Percentiles rank a stretch among this genome's conserved stretches.
phyloP scores from a whole-genome alignment of 2,329 filamentous ascomycete genomes.

The Diplodia intermedia region DNA sequence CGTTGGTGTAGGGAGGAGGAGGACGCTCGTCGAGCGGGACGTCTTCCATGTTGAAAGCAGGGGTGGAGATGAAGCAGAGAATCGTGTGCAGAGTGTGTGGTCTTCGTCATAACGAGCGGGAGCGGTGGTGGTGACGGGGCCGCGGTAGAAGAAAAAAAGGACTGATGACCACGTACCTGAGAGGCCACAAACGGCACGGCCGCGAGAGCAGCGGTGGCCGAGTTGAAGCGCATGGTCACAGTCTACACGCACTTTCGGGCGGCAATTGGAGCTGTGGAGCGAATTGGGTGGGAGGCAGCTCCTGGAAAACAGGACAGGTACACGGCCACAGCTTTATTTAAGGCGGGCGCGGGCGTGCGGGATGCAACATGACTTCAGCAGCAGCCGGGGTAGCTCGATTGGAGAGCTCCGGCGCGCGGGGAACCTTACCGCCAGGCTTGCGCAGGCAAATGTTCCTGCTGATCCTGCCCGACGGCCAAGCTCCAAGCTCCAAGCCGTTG shows the following conservation, averaged over 20 bases:
- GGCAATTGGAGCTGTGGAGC: background rate
- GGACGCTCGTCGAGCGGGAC: background rate
- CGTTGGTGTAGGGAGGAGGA: background rate
- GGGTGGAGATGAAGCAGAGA: background rate
- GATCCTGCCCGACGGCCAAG: constrained; percentile 22
- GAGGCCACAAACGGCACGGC: constrained; percentile 21
- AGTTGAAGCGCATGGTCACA: constrained; percentile 25
- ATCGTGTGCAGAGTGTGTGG: background rate
- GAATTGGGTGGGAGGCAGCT: background rate
- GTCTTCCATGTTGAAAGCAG: background rate
- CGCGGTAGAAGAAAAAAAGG: background rate
- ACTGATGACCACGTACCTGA: constrained; percentile 10
- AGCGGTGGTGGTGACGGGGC: background rate
- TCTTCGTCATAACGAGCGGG: background rate
- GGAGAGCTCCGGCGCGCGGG: constrained; percentile 1
- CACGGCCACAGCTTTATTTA: constrained; percentile 18
- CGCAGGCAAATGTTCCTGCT: constrained; percentile 30
- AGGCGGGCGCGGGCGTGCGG: background rate
- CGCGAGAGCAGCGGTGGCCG: constrained; percentile 25
- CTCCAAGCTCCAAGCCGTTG: constrained; percentile 10
- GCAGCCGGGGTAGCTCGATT: constrained; percentile 20
- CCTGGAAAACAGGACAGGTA: background rate
- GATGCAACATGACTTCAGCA: constrained; percentile 26
- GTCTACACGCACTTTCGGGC: background rate
- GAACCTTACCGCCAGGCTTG: constrained; percentile 13